Evolutionary conservation across 306 rosid genomes (phyloP).

Genomic region (Clitoria ternatea): DNA sequence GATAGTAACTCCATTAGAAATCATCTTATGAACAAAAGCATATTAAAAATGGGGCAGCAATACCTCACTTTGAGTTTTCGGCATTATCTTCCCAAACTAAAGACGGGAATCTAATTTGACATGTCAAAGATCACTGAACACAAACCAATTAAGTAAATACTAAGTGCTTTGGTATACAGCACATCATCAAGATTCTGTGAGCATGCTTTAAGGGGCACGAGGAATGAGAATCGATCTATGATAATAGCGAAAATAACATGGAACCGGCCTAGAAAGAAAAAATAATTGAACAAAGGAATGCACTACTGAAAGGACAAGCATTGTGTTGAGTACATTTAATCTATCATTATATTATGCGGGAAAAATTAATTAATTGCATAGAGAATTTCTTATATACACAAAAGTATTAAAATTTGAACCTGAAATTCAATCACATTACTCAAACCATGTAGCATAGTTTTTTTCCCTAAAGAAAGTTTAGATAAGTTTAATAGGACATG

Average conservation of each 20-base stretch:
- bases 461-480: too few species aligned
- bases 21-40: slow-evolving; percentile 9
- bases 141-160: not conserved
- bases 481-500: too few species aligned
- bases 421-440: too few species aligned
- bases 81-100: slow-evolving; percentile 4
- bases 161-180: not conserved
- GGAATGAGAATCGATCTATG: not conserved
- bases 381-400: too few species aligned
- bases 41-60: slow-evolving; percentile 22
- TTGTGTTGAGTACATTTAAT: too few species aligned
- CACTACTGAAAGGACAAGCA: not conserved
- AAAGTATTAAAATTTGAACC: too few species aligned
- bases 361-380: too few species aligned
- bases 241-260: not conserved
- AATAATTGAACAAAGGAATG: not conserved
- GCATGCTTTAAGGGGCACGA: too few species aligned
- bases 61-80: not conserved
- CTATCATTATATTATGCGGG: not conserved
- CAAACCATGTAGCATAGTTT: too few species aligned
- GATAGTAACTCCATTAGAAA: slow-evolving; percentile 5
- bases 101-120: slow-evolving; percentile 8
- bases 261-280: not conserved
- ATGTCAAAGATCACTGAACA: slow-evolving; percentile 21
- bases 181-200: not conserved